Base-by-base conservation (phyloP, 2,329 filamentous ascomycete genomes). In the Hysterium pulicare region DNA sequence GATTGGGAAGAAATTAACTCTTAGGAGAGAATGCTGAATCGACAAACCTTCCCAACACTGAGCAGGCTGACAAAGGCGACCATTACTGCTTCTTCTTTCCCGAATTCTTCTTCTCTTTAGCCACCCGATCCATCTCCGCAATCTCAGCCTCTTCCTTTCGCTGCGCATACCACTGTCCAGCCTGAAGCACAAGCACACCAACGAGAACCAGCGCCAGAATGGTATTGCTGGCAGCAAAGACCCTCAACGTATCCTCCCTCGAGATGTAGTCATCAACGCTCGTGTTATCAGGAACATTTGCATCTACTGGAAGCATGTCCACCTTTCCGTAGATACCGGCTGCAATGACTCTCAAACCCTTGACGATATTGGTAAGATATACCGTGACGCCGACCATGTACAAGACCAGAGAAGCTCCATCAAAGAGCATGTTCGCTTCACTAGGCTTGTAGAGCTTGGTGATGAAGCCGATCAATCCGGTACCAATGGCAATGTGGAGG, bases 141-240 rank as follows among this genome's bases (percentile, higher is more conserved):
- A 79, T 76, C 68, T 96, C 90, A 64, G 90, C 86, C 59, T 78
- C 77, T 69, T 97, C 90, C 72, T 94, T 94, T 63, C 87, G 79
- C 78, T 97, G 90, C 20, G 93, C 93, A 72, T 98, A 98, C 93
- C 91, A 97, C 77, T 97, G 89, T 9, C 93, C 93, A 16, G 89
- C 89, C 79, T 98, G 93, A 61, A 98, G 71, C 24, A 96, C 87
- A 51, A 98, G 67, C 8, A 98, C 87, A 4, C 93, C 93, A 3
- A 97, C 84, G 40, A 98, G 71, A 22, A 98, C 89, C 33, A 98
- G 78, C 26, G 91, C 93, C 44, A 97, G 71, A 63, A 98, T 98
- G 3, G 93, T 97, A 70, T 98, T 95, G 68, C 89, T 95, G 6
- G 93, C 93, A 23, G 90, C 83, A 58, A 97, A 75, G 13, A 98